A percentile compares a stretch with the other conserved stretches of the same genome.
Conservation (phyloP, 2,329 filamentous ascomycete species). For the Botrytis fabae region DNA sequence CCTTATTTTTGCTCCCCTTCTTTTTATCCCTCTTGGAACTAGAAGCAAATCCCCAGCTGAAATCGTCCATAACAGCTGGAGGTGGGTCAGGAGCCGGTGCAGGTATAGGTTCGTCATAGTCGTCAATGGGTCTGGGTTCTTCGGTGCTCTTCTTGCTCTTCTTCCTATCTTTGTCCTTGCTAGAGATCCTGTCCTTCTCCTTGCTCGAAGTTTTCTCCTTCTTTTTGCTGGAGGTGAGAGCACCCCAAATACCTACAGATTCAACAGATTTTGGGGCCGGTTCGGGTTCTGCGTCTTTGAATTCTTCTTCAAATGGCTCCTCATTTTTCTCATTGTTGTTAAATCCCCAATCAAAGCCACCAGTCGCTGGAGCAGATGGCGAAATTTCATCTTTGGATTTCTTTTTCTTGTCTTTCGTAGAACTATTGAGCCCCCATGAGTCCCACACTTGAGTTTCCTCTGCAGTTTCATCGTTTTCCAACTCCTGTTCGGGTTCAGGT, state of each 20-base stretch:
- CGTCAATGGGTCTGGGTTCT: constrained; percentile 21
- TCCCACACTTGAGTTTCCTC: constrained; percentile 41
- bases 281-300: constrained; percentile 27
- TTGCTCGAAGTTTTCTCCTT: constrained; percentile 25
- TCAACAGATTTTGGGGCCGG: constrained; percentile 25
- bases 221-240: constrained; percentile 24
- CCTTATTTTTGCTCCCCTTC: constrained; percentile 42
- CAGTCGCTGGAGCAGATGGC: constrained; percentile 6
- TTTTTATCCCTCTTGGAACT: constrained; percentile 46
- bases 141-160: constrained; percentile 42
- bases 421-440: constrained; percentile 30
- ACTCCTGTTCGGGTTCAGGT: constrained; percentile 40
- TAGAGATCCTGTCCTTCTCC: constrained; percentile 24
- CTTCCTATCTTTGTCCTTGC: constrained; percentile 46
- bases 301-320: constrained; percentile 44
- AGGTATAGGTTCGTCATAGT: constrained; percentile 27
- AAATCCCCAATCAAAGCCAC: constrained; percentile 19
- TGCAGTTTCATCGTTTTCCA: constrained; percentile 32
- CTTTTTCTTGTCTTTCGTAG: constrained; percentile 45
- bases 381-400: constrained; percentile 16
- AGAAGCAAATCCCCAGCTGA: constrained; percentile 24
- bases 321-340: constrained; percentile 24
- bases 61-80: constrained; percentile 38
- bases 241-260: constrained; percentile 27
- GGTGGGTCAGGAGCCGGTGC: constrained; percentile 29